phyloP scores from a whole-genome alignment of 2,329 filamentous ascomycete genomes.

The Sphaerostilbella broomeana region DNA sequence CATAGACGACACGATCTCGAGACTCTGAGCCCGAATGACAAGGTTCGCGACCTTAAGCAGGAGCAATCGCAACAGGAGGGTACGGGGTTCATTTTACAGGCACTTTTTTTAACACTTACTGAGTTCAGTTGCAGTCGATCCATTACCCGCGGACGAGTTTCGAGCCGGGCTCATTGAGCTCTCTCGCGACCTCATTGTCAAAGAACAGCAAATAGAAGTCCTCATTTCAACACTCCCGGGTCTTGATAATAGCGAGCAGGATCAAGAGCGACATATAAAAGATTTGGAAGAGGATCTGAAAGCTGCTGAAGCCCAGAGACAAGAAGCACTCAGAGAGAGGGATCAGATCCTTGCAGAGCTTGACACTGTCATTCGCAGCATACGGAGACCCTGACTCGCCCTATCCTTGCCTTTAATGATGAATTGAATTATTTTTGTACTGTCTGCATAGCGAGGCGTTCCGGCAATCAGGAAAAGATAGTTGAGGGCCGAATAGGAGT shows the following conservation, averaged over 20 bases:
- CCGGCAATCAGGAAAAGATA: too few relatives aligned
- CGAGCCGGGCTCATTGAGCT: constrained; percentile 63
- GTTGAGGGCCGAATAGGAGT: too few relatives aligned
- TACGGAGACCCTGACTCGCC: constrained; percentile 48
- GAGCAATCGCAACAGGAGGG: constrained; percentile 47
- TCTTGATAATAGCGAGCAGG: constrained; percentile 68
- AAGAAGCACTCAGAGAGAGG: constrained; percentile 57
- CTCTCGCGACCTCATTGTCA: constrained; percentile 67
- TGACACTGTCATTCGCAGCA: constrained; percentile 54
- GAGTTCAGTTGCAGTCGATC: constrained; percentile 42
- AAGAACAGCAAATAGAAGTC: constrained; percentile 77
- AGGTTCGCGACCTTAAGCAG: constrained; percentile 52
- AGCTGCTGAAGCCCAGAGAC: constrained; percentile 54
- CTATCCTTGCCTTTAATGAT: not conserved
- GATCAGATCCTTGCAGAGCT: constrained; percentile 54
- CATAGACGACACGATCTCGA: constrained; percentile 62
- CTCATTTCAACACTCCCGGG: constrained; percentile 71
- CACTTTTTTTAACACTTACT: not conserved
- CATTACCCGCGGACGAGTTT: constrained; percentile 58
- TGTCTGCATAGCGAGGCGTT: constrained; percentile 26
- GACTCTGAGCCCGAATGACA: constrained; percentile 50
- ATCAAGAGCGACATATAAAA: constrained; percentile 63
- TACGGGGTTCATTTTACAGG: too few relatives aligned
- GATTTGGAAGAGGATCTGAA: constrained; percentile 60
- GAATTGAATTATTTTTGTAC: constrained; percentile 1